Base-by-base conservation (phyloP, 768 basidiomycete species). In the Inosperma sp. region DNA sequence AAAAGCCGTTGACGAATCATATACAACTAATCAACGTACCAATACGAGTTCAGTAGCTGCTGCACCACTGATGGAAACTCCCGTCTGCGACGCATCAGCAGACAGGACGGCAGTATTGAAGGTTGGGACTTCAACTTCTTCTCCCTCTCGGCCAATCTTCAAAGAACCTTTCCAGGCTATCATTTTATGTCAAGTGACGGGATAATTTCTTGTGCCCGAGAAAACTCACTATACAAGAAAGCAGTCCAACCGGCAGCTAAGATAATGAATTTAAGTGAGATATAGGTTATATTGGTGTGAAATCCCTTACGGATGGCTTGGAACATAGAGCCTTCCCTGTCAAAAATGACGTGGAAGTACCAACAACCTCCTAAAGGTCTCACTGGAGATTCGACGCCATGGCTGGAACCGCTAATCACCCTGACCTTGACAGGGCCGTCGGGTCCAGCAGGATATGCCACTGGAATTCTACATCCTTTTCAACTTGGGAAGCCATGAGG, bases 331-430 rank as follows among this genome's bases (percentile, higher is more conserved):
- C 79, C 82, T 25, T 80, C 75, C 53, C 77, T 76, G 22, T 76
- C 68, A 64, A 94, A 83, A 51, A 72, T 81, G 54, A 86, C 69
- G 62, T 94, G 90, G 70, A 94, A 84, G 68, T 82, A 96, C 89
- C 91, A 94, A 67, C 93, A 94, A 5, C 94, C 94, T 10, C 94
- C 94, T 1, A 93, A 78, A 0, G 91, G 91, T 41, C 86, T 74
- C 19, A 98, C 93, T 22, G 93, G 93, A 2, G 91, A 93, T 62
- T 86, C 85, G 12, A 83, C 75, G 10, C 88, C 92, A 56, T 93
- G 82, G 52, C 89, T 88, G 64, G 83, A 85, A 5, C 95, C 95
- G 55, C 88, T 92, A 57, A 97, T 89, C 33, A 98, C 85, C 62
- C 81, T 89, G 60, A 96, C 76, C 56, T 75, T 78, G 27, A 85